Evolutionary conservation across 202 grass and related monocot species (phyloP), one percentile per base, ranked within the genome.

Genomic region (Zizania palustris): DNA sequence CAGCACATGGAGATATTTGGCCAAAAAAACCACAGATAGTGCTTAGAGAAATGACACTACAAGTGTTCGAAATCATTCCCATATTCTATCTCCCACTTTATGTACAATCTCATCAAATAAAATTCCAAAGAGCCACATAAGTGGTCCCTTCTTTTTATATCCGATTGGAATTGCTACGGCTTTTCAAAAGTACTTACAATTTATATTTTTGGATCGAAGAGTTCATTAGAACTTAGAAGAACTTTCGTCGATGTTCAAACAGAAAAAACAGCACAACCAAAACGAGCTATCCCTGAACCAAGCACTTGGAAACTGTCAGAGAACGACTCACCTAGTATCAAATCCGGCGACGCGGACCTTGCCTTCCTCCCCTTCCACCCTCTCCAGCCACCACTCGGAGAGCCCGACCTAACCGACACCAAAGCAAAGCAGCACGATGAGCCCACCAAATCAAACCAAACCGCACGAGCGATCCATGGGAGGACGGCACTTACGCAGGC

Each of bases 351-450:
- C 55, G 48, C 69, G 39, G 69, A 88, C 34, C 80, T 79, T 74
- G 38, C 57, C 75, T 4, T 56, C 80, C 34, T 63, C 37, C n/a
- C 45, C 71, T 6, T 64, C 59, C 45, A 63, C 45, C 46, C 63
- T 83, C 69, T 63, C 39, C 56, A 75, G 55, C 63, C 85, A 88
- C 85, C 85, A 88, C 48, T 83, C 75, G 14, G 19, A 2, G 55
- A 83, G 75, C 14, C 1, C 14, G 15, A 69, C 8, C 85, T 83
- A 18, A 51, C 28, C 1, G 62, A 61, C 9, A 34, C 11, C 43
- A 38, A 42, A 46, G 55, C 36, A 13, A 73, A 49, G 37, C 37
- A 74, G 53, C 11, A 9, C 35, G 13, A 21, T 78, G 5, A 78
- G 61, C 5, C 16, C 74, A 13, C 4, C 2, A 6, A 19, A 39